Conservation (phyloP, 192 early-diverging fungal species). For the Podila epicladia region DNA sequence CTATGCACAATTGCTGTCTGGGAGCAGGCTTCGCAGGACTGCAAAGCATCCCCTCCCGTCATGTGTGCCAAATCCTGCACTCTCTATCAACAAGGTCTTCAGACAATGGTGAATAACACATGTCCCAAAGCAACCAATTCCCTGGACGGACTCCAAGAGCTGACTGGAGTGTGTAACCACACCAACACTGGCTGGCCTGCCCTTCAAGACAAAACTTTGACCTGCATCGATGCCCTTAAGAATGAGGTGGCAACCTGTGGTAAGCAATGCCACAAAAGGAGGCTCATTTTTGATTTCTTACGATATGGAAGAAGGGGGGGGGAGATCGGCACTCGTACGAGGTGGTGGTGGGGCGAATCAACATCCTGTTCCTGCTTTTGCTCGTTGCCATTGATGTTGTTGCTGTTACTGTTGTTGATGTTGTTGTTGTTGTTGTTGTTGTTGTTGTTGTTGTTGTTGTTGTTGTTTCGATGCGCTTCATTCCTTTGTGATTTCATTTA, state of each 20-base stretch:
- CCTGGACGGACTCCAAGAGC: not conserved
- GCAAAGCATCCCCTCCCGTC: not conserved
- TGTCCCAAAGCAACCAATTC: conserved; percentile 14
- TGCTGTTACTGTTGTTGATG: too few relatives aligned
- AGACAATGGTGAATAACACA: not conserved
- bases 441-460: too few relatives aligned
- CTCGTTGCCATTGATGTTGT: too few relatives aligned
- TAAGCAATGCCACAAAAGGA: conserved; percentile 5
- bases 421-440: not conserved
- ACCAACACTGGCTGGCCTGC: not conserved
- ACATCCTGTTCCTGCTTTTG: too few relatives aligned
- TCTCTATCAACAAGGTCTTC: conserved; percentile 15
- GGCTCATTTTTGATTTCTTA: not conserved
- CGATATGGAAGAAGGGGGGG: too few relatives aligned
- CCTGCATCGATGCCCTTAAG: conserved; percentile 18
- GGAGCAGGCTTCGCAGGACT: not conserved
- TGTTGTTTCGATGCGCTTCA: not conserved
- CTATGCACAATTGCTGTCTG: conserved; percentile 26
- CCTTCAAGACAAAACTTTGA: conserved; percentile 1
- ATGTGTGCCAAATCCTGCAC: conserved; percentile 34
- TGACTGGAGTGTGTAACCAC: conserved; percentile 12
- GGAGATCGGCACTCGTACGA: not conserved
- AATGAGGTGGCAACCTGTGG: conserved; percentile 35
- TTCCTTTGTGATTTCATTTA: not conserved
- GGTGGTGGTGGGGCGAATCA: not conserved